Percentiles rank a stretch among this genome's conserved stretches.
phyloP scores from a whole-genome alignment of 495 filamentous ascomycete genomes.

The Daldinia caldariorum region DNA sequence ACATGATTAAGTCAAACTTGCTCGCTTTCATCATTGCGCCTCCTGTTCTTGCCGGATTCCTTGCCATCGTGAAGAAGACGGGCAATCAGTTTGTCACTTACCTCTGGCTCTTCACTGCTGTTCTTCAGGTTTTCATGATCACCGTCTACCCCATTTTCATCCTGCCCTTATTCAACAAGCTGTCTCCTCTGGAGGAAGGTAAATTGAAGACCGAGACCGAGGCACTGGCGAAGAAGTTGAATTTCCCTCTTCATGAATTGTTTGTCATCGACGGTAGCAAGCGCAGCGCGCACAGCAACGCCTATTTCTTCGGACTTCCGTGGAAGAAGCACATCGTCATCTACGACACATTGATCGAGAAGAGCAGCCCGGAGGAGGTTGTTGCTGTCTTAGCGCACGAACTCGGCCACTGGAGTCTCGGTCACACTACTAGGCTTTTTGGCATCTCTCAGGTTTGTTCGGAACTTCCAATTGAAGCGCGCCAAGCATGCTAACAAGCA shows the following conservation, averaged over 20 bases:
- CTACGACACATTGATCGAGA: conserved; percentile 96
- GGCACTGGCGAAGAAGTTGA: conserved; percentile 79
- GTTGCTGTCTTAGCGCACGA: conserved; percentile 95
- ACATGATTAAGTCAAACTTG: conserved; percentile 90
- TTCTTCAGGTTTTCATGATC: conserved; percentile 89
- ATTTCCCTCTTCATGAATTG: conserved; percentile 90
- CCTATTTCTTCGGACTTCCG: conserved; percentile 96
- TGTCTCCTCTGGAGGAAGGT: conserved; percentile 89
- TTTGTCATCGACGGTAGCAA: conserved; percentile 98
- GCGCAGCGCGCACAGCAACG: conserved; percentile 95
- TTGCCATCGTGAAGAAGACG: conserved; percentile 90
- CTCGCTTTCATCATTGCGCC: conserved; percentile 80
- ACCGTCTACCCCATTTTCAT: conserved; percentile 96
- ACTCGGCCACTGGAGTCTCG: conserved; percentile 94
- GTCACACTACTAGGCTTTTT: conserved; percentile 93
- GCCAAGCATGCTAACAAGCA: conserved; percentile 43
- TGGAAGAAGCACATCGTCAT: conserved; percentile 99
- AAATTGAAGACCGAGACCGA: conserved; percentile 88
- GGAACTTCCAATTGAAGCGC: neutral
- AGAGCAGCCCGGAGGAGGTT: conserved; percentile 89
- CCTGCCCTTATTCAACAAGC: conserved; percentile 96
- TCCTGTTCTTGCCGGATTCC: conserved; percentile 88
- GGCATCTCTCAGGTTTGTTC: conserved; percentile 82
- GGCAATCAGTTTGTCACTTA: conserved; percentile 96
- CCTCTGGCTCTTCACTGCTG: conserved; percentile 90